Percentiles rank a stretch among this genome's conserved stretches.
phyloP scores from a whole-genome alignment of 2,329 filamentous ascomycete genomes.

The Gaeumannomyces tritici region DNA sequence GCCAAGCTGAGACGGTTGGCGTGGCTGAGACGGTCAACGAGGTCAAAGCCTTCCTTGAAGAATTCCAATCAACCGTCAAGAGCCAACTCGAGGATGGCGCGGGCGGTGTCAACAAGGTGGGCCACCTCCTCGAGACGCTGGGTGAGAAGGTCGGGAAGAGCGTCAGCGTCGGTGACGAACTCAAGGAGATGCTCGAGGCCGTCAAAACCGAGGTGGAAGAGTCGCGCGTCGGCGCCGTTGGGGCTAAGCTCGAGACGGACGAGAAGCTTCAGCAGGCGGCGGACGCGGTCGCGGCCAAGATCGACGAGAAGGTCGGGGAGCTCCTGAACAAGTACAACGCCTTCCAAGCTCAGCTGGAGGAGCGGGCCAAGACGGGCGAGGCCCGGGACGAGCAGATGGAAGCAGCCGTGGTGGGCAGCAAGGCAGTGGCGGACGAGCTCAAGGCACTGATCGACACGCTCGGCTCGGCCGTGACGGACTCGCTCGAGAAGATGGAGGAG shows the following conservation, averaged over 20 bases:
- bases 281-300: constrained; percentile 41
- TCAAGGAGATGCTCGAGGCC: constrained; percentile 63
- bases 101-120: constrained; percentile 61
- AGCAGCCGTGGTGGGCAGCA: constrained; percentile 64
- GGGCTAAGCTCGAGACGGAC: constrained; percentile 73
- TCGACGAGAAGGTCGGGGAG: constrained; percentile 61
- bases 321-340: constrained; percentile 85
- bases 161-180: constrained; percentile 46
- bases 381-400: constrained; percentile 65
- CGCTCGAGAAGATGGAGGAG: constrained; percentile 76
- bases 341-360: constrained; percentile 64
- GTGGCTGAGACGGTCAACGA: constrained; percentile 71
- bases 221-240: constrained; percentile 68
- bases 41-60: constrained; percentile 67
- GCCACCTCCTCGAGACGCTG: constrained; percentile 59
- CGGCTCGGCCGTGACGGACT: constrained; percentile 69
- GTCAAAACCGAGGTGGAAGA: constrained; percentile 85
- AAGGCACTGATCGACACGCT: constrained; percentile 80
- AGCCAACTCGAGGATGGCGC: constrained; percentile 68
- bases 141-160: constrained; percentile 53
- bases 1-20: constrained; percentile 72
- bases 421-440: constrained; percentile 76
- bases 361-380: constrained; percentile 63
- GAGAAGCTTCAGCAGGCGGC: constrained; percentile 59
- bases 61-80: constrained; percentile 68